Conservation (phyloP, 1,284 basidiomycete genomes). For the Ceratobasidium sp. region DNA sequence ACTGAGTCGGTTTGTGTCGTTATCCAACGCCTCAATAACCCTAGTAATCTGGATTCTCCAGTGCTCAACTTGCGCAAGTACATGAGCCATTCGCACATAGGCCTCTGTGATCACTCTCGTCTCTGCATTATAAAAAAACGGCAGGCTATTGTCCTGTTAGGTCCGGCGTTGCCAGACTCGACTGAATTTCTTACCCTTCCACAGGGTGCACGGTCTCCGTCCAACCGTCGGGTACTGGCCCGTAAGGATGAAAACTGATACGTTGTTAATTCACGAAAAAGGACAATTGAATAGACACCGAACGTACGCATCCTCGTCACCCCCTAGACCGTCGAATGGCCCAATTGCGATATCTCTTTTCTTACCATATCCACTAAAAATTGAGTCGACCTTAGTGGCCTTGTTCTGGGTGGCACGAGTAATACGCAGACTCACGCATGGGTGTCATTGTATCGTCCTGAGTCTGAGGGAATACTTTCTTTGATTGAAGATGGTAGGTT, state of each 20-base stretch:
- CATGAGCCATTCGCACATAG: slow-evolving; percentile 22
- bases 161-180: not conserved
- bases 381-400: not conserved
- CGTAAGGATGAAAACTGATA: slow-evolving; percentile 16
- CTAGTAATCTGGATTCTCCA: slow-evolving; percentile 16
- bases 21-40: slow-evolving; percentile 11
- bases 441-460: slow-evolving; percentile 27
- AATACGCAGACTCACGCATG: slow-evolving; percentile 23
- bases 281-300: not conserved
- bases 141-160: not conserved
- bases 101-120: slow-evolving; percentile 27
- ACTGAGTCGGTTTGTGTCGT: slow-evolving; percentile 1
- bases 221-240: slow-evolving; percentile 37
- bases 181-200: slow-evolving; percentile 27
- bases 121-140: slow-evolving; percentile 30
- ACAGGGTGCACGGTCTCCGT: slow-evolving; percentile 4
- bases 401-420: not conserved
- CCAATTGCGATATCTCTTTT: slow-evolving; percentile 27
- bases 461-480: slow-evolving; percentile 31
- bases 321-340: not conserved
- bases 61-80: not conserved
- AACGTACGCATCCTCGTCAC: slow-evolving; percentile 30
- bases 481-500: slow-evolving; percentile 11
- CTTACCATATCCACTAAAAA: slow-evolving; percentile 21
- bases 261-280: slow-evolving; percentile 6